These are phyloP conservation scores for Leishmania martiniquensis DNA, from an alignment of 208 protist species.

Conservation along the genomic window DNA sequence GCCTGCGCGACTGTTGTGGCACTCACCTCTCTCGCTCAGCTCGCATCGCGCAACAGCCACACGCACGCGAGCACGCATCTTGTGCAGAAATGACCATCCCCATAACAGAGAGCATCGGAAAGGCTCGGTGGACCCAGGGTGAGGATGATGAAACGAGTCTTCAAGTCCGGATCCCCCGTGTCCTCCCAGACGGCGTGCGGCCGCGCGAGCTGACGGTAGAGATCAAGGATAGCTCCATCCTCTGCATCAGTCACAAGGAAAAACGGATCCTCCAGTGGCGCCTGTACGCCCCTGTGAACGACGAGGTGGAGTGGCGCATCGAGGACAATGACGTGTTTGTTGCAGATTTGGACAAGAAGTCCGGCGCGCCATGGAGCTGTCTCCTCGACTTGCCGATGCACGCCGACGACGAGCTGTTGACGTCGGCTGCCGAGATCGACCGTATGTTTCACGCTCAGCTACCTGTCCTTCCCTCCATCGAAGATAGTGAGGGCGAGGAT, in stretches of 20 bases:
- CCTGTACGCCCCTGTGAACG: slow-evolving; percentile 68
- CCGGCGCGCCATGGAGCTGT: slow-evolving; percentile 62
- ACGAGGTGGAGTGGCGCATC: slow-evolving; percentile 86
- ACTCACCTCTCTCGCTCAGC: not conserved
- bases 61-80: not conserved
- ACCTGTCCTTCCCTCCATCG: slow-evolving; percentile 53
- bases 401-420: slow-evolving; percentile 58
- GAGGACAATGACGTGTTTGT: slow-evolving; percentile 62
- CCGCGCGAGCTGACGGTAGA: slow-evolving; percentile 75
- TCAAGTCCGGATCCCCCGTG: slow-evolving; percentile 78
- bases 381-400: slow-evolving; percentile 79
- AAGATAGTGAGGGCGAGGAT: slow-evolving; percentile 26
- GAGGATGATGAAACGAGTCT: slow-evolving; percentile 63
- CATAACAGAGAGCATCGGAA: slow-evolving; percentile 59
- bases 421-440: slow-evolving; percentile 55
- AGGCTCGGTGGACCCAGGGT: slow-evolving; percentile 74
- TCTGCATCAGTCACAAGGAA: slow-evolving; percentile 72
- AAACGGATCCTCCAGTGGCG: slow-evolving; percentile 84
- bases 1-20: not conserved
- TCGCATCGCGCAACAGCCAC: not conserved
- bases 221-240: slow-evolving; percentile 77
- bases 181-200: slow-evolving; percentile 62
- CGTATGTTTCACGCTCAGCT: slow-evolving; percentile 71
- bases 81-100: slow-evolving; percentile 34
- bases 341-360: slow-evolving; percentile 75